Conservation (phyloP, 257 asterid species). For the Jaltomata sinuosa region DNA sequence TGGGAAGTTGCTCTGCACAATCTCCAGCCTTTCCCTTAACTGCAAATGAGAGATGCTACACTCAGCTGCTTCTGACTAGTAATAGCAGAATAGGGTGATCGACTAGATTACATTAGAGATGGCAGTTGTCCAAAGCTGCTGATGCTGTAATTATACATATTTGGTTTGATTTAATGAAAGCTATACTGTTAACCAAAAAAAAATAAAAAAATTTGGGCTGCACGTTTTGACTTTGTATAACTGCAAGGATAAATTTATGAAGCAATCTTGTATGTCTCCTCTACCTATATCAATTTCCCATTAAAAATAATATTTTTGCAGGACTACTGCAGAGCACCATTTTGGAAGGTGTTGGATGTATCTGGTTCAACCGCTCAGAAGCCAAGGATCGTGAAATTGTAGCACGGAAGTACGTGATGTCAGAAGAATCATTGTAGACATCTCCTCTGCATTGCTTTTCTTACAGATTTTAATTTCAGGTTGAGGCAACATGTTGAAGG, state of each 20-base stretch:
- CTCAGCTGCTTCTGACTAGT: too few relatives aligned
- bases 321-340: conserved; percentile 93
- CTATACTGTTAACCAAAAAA: too few relatives aligned
- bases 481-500: conserved; percentile 84
- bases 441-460: conserved; percentile 3
- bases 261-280: neutral
- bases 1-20: too few relatives aligned
- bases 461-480: conserved; percentile 34
- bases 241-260: neutral
- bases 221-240: neutral
- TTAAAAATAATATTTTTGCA: conserved; percentile 1
- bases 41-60: too few relatives aligned
- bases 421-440: neutral
- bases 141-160: too few relatives aligned
- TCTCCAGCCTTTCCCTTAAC: too few relatives aligned
- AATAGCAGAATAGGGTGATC: too few relatives aligned
- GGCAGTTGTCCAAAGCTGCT: too few relatives aligned
- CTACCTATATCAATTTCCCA: neutral
- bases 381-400: conserved; percentile 93
- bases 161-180: too few relatives aligned
- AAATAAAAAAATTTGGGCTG: too few relatives aligned
- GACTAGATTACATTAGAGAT: too few relatives aligned
- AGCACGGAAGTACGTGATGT: conserved; percentile 66
- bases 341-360: conserved; percentile 92
- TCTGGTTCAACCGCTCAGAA: conserved; percentile 97